These are phyloP conservation scores for Phytopythium helicoides DNA, from an alignment of 352 stramenopile species.

Conservation along the genomic window DNA sequence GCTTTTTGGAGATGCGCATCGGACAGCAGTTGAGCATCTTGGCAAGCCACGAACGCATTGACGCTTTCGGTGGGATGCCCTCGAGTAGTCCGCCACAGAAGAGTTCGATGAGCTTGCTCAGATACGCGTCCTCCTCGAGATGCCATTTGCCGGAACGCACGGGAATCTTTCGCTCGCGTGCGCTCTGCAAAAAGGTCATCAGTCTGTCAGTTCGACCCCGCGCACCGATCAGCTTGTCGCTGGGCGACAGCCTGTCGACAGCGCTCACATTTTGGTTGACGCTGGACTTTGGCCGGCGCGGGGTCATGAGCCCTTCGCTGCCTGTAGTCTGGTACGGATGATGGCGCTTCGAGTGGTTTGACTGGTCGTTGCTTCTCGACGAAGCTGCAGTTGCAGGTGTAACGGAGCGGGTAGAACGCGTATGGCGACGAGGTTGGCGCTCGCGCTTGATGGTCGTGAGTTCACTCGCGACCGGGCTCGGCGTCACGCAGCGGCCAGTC, in stretches of 20 bases:
- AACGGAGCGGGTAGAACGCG: not conserved
- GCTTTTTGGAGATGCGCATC: slow-evolving; percentile 94
- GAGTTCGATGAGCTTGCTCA: slow-evolving; percentile 68
- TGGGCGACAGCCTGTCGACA: slow-evolving; percentile 32
- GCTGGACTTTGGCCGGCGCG: not conserved
- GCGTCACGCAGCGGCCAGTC: not conserved
- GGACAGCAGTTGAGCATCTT: slow-evolving; percentile 90
- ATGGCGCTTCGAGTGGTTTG: not conserved
- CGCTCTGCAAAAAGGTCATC: slow-evolving; percentile 83
- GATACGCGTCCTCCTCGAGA: slow-evolving; percentile 65
- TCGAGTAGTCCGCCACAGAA: slow-evolving; percentile 68
- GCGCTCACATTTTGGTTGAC: not conserved
- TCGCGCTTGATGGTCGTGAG: not conserved
- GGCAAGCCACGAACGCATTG: slow-evolving; percentile 83
- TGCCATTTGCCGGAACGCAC: slow-evolving; percentile 87
- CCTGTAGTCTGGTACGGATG: not conserved
- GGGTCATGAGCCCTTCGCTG: not conserved
- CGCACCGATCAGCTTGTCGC: slow-evolving; percentile 16
- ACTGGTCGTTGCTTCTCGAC: not conserved
- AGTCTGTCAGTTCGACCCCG: slow-evolving; percentile 46
- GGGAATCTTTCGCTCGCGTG: slow-evolving; percentile 59
- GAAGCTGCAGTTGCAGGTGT: not conserved
- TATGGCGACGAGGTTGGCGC: too few species aligned
- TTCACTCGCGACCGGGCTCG: not conserved
- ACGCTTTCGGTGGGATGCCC: slow-evolving; percentile 60